Evolutionary conservation across 257 asterid species (phyloP), one percentile per base, ranked within the genome.

Genomic region (Cordia subcordata): DNA sequence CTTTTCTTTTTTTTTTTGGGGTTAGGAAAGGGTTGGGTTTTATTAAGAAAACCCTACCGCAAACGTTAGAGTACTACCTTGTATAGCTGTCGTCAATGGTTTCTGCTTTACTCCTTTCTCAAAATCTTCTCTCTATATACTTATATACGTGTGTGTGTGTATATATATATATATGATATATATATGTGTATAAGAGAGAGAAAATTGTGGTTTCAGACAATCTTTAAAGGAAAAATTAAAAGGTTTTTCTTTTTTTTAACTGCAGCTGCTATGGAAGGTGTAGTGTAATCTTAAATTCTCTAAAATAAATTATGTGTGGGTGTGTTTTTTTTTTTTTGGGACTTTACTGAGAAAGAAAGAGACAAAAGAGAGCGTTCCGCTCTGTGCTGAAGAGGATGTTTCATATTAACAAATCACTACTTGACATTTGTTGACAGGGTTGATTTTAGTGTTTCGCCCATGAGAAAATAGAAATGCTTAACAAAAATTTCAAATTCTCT

Each of bases 101-200:
- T 61, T 68, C 53, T 37, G 75, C 79, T 76, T 68, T 71, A 71
- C 77, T 67, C 66, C 62, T 55, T 27, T n/a, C 64, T 73, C 56
- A 64, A 63, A 62, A 15, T 64, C 39, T 49, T 40, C 51, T 33
- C 67, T 57, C 60, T 60, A 23, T 61, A 0, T 56, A 5, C 54
- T 0, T 61, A 5, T 32, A 5, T 21, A 11, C 11, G 20, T 20
- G 17, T 44, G 39, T 63, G 32, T 57, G 47, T 61, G 67, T 61
- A 56, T 70, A 60, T 54, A 44, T 19, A 42, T 16, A 58, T 10
- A 46, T 50, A 57, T 15, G 39, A 17, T 58, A n/a, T 62, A 35
- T 53, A 53, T 40, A 61, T n/a, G 55, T 44, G 42, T 46, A 16
- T 49, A 61, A 45, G 61, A 23, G 44, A 60, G 15, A 38, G 27